Evolutionary conservation across 2,329 filamentous ascomycete species (phyloP).

Genomic region (Fusarium falciforme): DNA sequence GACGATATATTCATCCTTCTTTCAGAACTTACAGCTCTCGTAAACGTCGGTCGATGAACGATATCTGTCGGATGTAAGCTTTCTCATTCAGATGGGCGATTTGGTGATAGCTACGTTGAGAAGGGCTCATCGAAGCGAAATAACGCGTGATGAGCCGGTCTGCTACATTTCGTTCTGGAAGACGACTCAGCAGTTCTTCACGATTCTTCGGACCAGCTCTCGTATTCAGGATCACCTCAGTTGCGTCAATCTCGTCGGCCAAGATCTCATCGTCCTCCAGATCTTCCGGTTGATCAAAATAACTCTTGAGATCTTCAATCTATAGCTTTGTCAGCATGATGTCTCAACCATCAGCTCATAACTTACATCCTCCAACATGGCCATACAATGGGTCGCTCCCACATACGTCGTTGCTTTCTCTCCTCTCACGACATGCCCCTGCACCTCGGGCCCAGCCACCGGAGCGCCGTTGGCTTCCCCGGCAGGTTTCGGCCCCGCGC

Average conservation of each 20-base stretch:
- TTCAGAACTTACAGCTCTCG: conserved; percentile 52
- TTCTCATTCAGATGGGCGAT: not conserved
- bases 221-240: conserved; percentile 58
- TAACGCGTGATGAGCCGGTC: conserved; percentile 65
- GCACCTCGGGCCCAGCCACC: conserved; percentile 38
- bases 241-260: conserved; percentile 50
- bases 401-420: conserved; percentile 62
- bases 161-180: conserved; percentile 60
- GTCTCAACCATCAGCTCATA: not conserved
- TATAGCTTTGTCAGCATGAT: conserved; percentile 42
- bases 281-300: conserved; percentile 63
- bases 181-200: conserved; percentile 58
- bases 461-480: conserved; percentile 14
- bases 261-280: conserved; percentile 49
- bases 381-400: conserved; percentile 70
- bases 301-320: conserved; percentile 70
- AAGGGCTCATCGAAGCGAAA: conserved; percentile 64
- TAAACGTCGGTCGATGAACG: conserved; percentile 65
- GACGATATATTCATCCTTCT: not conserved
- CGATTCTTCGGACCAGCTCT: conserved; percentile 53
- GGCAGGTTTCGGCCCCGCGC: not conserved
- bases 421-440: conserved; percentile 58
- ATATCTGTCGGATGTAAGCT: conserved; percentile 54
- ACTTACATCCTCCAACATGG: conserved; percentile 69
- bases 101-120: conserved; percentile 55